Base-by-base conservation (phyloP, 2,329 filamentous ascomycete species). In the Grosmannia huntii region DNA sequence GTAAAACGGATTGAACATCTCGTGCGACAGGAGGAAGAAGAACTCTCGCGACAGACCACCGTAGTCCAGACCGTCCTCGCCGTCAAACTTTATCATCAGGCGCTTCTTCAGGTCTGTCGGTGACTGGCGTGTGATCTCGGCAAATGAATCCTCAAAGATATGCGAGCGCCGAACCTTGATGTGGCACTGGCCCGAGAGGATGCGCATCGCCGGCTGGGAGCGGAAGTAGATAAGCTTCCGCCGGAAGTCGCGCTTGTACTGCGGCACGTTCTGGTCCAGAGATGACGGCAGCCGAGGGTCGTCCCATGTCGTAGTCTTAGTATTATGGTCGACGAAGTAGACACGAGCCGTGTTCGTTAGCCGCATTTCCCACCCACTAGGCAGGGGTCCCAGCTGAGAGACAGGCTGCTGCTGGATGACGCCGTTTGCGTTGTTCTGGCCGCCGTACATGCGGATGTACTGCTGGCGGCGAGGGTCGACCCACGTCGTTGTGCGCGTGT, bases 1-100 rank as follows among this genome's bases (percentile, higher is more conserved):
- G 77, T 99, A 99, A 76, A 99, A 99, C 36, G 94, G 94, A 72
- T 99, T 99, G 77, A 99, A 99, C 94, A 99, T 99, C 77, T 99
- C 94, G 75, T 99, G 94, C 19, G 92, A 97, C 58, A 99, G 83
- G 48, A 99, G 78, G 84, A 99, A 99, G 80, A 99, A 99, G 78
- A 99, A 99, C 74, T 99, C 94, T 81, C 91, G 82, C 41, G 94
- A 99, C 58, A 99, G 81, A 79, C 94, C 94, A 71, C 94, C 94
- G 68, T 99, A 99, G 73, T 99, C 94, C 61, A 99, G 76, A 73
- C 94, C 94, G 67, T 99, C 94, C 75, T 99, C 94, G 54, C 94
- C 94, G 65, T 99, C 94, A 66, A 99, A 99, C 75, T 99, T 99
- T 74, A 99, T 96, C 94, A 99, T 99, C 64, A 99, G 74, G 54